These are phyloP conservation scores for Monosporozyma servazzii DNA, from an alignment of 805 yeast genomes.

Conservation along the genomic window DNA sequence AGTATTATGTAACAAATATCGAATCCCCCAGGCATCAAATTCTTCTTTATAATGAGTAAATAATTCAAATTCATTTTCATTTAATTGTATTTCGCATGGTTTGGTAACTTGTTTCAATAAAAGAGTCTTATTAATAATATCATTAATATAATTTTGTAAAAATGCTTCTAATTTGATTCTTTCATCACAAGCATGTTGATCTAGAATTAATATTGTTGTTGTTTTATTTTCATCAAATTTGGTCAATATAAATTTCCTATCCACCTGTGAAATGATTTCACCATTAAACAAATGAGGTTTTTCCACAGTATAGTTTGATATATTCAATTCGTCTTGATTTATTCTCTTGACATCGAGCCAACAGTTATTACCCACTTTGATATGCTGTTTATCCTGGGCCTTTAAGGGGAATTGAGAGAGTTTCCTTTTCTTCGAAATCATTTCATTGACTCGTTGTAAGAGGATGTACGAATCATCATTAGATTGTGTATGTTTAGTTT, in stretches of 20 bases:
- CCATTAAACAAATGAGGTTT: constrained; percentile 18
- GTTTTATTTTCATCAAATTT: constrained; percentile 11
- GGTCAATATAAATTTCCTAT: constrained; percentile 52
- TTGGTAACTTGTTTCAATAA: constrained; percentile 7
- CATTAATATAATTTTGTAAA: constrained; percentile 31
- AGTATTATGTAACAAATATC: constrained; percentile 7
- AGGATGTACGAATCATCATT: not conserved
- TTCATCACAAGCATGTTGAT: constrained; percentile 86
- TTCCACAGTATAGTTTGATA: not conserved
- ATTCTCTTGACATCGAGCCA: constrained; percentile 7
- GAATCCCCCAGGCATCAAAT: constrained; percentile 40
- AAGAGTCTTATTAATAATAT: constrained; percentile 19
- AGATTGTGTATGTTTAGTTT: not conserved
- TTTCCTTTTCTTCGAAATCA: not conserved
- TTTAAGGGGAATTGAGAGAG: not conserved
- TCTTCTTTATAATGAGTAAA: constrained; percentile 24
- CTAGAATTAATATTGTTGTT: constrained; percentile 38
- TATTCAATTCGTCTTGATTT: not conserved
- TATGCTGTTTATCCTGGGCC: not conserved
- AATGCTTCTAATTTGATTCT: constrained; percentile 51
- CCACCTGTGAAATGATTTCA: constrained; percentile 48
- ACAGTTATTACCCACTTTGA: constrained; percentile 1
- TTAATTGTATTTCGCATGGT: constrained; percentile 11
- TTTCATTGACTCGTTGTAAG: not conserved
- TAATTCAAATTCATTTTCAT: constrained; percentile 28